Evolutionary conservation across 345 rosid genomes (phyloP), one percentile per base, ranked within the genome.

Genomic region (Kandelia obovata): DNA sequence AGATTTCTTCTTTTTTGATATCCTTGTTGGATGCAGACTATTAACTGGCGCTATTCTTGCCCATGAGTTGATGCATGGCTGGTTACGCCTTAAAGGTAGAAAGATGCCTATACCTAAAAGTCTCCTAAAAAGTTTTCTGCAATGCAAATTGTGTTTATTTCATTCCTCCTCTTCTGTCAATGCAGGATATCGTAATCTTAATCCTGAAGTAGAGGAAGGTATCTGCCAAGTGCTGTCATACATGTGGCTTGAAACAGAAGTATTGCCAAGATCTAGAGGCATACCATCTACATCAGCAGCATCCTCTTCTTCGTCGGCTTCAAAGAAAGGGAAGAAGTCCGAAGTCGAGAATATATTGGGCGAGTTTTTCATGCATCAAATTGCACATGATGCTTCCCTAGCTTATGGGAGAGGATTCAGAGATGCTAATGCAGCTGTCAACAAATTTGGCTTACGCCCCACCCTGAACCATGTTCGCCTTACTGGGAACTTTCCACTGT

Each of bases 211-310:
- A 30, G 99, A 92, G 85, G 96, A 92, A 89, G 99, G 99, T 32
- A 88, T 95, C 71, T 95, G 99, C 76, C 99, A 95, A 77, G 85
- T 86, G 59, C 84, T 95, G 67, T 92, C 99, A 4, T 67, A 88
- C 77, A 87, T 94, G 96, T 94, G 97, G 99, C 96, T 94, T 13
- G 99, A 94, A 65, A 78, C 99, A 28, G 98, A 94, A 81, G 98
- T 94, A 53, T 66, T 89, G 70, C 88, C 97, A 47, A 78, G 55
- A 26, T 75, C 81, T 43, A 81, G 75, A 73, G 75, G 69, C 78
- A 63, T 77, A 71, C 73, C 96, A 39, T 84, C 90, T 4, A 83
- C 94, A 30, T 82, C 84, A 49, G 35, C 82, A n/a, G 77, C 92
- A 15, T 83, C 87, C 0, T 77, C 82, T 19, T 76, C 82, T 0